A percentile compares a stretch with the other conserved stretches of the same genome.
phyloP scores from a whole-genome alignment of 306 rosid species.

The Geum urbanum region DNA sequence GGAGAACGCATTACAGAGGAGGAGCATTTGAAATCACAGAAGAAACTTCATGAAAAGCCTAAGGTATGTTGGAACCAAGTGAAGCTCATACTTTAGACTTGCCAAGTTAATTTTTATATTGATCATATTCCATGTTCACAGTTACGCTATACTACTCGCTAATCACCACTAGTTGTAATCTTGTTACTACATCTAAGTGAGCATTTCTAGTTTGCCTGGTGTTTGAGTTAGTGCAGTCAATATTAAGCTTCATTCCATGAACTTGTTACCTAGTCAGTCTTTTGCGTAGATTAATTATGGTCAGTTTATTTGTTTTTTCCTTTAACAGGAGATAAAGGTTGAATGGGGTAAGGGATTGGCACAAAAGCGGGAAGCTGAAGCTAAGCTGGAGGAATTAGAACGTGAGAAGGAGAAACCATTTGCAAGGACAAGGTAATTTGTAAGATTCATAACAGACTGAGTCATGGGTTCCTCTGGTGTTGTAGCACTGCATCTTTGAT shows the following conservation, averaged over 20 bases:
- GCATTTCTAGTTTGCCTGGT: neutral
- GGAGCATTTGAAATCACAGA: conserved; percentile 60
- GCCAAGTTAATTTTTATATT: too few species aligned
- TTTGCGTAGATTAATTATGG: neutral
- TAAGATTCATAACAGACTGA: neutral
- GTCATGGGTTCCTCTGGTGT: neutral
- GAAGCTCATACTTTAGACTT: neutral
- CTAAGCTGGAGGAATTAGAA: conserved; percentile 67
- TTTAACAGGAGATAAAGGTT: conserved; percentile 61
- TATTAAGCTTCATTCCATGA: neutral
- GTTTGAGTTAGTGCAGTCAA: neutral
- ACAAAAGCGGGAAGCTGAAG: conserved; percentile 92
- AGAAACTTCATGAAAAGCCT: conserved; percentile 75
- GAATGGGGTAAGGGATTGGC: conserved; percentile 98
- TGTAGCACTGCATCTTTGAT: neutral
- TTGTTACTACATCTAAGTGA: neutral
- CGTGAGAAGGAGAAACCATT: conserved; percentile 83
- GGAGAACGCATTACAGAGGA: conserved; percentile 66
- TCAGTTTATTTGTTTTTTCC: conserved; percentile 9
- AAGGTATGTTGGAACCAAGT: conserved; percentile 45
- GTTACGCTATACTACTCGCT: neutral
- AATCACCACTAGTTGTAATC: neutral
- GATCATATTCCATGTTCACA: neutral
- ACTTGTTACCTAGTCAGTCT: neutral
- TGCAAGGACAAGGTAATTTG: conserved; percentile 67